phyloP scores from a whole-genome alignment of 139 green algal species.

The Volvox reticuliferus region DNA sequence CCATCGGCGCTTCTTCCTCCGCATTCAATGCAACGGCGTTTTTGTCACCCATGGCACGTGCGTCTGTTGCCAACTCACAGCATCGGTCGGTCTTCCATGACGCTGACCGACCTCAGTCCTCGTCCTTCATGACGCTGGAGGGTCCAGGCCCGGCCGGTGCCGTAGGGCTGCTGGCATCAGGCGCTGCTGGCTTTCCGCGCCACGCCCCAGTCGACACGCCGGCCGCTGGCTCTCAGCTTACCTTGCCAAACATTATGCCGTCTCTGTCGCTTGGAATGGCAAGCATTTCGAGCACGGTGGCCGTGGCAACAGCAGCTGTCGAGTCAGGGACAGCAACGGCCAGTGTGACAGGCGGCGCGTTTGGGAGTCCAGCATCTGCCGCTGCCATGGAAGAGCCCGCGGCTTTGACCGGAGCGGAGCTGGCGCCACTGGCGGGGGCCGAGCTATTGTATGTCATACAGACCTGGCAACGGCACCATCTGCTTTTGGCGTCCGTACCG shows the following conservation, averaged over 20 bases:
- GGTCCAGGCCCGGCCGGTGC: background rate
- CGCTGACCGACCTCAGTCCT: background rate
- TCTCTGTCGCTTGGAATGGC: conserved; percentile 29
- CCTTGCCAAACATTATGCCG: background rate
- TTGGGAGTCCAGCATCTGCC: background rate
- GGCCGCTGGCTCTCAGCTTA: background rate
- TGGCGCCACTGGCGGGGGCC: background rate
- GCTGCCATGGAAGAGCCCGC: background rate
- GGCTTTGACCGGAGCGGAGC: background rate
- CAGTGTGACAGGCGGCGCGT: background rate
- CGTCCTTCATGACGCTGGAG: background rate
- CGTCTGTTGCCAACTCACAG: background rate
- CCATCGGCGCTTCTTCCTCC: background rate
- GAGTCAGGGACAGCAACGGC: background rate
- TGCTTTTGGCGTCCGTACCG: conserved; percentile 40
- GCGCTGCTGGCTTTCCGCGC: too few species aligned
- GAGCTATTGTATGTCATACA: conserved; percentile 41
- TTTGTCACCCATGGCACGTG: background rate
- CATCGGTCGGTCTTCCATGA: background rate
- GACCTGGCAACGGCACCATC: conserved; percentile 46
- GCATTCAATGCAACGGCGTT: background rate
- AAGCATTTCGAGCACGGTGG: background rate
- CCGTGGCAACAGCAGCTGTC: background rate
- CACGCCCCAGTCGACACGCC: background rate
- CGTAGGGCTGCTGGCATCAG: too few species aligned